Percentiles rank a stretch among this genome's conserved stretches.
Evolutionary conservation across 352 stramenopile species (phyloP).

Genomic region (Pythium dissotocum): DNA sequence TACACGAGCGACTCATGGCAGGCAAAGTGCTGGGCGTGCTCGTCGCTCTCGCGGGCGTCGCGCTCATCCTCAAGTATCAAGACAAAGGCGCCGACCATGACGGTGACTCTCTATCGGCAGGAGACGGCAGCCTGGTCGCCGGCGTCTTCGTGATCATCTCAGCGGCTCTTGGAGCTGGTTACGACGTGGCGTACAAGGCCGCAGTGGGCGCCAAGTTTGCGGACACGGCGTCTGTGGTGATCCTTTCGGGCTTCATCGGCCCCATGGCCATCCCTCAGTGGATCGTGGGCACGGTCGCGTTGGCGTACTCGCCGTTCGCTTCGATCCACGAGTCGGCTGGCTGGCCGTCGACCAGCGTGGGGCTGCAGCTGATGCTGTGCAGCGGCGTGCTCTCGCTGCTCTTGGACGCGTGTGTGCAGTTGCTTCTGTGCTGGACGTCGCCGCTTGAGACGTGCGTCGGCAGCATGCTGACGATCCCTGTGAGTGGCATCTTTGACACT

Average conservation of each 20-base stretch:
- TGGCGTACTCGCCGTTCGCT: constrained; percentile 36
- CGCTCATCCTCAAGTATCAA: constrained; percentile 40
- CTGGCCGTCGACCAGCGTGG: constrained; percentile 32
- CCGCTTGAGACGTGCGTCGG: constrained; percentile 49
- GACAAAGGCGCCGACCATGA: constrained; percentile 26
- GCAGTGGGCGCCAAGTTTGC: constrained; percentile 36
- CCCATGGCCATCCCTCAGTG: constrained; percentile 44
- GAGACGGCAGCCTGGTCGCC: constrained; percentile 31
- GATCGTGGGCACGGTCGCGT: constrained; percentile 37
- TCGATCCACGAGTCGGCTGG: constrained; percentile 42
- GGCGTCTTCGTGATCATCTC: constrained; percentile 42
- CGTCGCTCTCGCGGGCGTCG: constrained; percentile 39
- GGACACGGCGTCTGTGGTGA: constrained; percentile 47
- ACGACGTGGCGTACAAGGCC: constrained; percentile 42
- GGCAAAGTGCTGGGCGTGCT: constrained; percentile 44
- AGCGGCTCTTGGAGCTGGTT: constrained; percentile 39
- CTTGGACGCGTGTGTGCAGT: constrained; percentile 38
- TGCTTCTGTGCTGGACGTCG: constrained; percentile 48
- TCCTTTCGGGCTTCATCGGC: constrained; percentile 39
- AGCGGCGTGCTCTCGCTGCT: constrained; percentile 31
- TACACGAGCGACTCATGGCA: constrained; percentile 37
- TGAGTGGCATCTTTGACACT: constrained; percentile 45
- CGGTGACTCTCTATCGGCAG: constrained; percentile 8
- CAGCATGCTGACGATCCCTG: constrained; percentile 50
- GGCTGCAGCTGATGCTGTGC: constrained; percentile 32